These are phyloP conservation scores for Beta lomatogona DNA, from an alignment of 179 eudicot genomes.

Conservation along the genomic window DNA sequence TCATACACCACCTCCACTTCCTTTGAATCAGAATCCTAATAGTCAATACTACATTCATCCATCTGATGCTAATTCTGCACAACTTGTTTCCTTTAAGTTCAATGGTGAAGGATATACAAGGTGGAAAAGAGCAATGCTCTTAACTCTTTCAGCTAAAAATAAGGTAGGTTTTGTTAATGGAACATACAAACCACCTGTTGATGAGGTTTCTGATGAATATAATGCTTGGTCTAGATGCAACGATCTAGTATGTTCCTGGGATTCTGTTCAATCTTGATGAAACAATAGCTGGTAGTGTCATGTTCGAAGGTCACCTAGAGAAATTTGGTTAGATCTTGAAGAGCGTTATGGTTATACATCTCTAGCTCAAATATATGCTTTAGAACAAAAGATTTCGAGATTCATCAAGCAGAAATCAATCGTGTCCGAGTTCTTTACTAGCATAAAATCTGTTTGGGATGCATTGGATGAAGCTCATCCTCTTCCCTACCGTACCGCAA, in stretches of 20 bases:
- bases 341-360: not conserved
- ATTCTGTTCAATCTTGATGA: no score
- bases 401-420: not conserved
- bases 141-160: not conserved
- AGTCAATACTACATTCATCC: not conserved
- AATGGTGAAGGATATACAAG: not conserved
- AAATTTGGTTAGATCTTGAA: no score
- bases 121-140: not conserved
- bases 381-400: not conserved
- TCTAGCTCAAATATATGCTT: not conserved
- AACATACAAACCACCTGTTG: not conserved
- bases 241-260: no score
- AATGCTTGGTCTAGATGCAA: not conserved
- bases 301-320: no score
- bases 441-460: not conserved
- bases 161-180: constrained; percentile 4
- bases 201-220: not conserved
- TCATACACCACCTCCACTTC: no score
- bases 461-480: not conserved
- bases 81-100: not conserved
- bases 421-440: not conserved
- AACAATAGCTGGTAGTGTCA: no score
- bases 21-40: not conserved
- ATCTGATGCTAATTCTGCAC: not conserved
- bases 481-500: no score